phyloP scores from a whole-genome alignment of 2,329 filamentous ascomycete species.

The Lasiodiplodia gonubiensis region DNA sequence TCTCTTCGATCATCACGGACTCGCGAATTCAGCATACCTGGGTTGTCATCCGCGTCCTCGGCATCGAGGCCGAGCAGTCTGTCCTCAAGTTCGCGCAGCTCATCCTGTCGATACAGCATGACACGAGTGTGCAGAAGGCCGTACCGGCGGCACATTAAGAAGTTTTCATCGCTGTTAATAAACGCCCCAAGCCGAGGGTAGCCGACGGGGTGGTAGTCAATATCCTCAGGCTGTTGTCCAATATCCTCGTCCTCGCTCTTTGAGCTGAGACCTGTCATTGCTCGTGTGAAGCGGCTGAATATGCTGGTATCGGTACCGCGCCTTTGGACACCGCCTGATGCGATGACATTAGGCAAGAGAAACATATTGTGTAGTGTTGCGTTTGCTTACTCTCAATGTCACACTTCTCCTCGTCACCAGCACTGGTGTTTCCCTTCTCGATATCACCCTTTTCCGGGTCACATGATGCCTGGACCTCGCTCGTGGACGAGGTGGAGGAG shows the following conservation, averaged over 20 bases:
- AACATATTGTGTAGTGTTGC: no score
- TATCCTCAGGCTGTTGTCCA: neutral
- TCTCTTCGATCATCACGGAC: constrained; percentile 19
- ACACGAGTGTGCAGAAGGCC: constrained; percentile 32
- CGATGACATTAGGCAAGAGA: no score
- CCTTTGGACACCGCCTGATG: neutral
- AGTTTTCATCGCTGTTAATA: constrained; percentile 37
- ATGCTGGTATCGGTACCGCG: constrained; percentile 2
- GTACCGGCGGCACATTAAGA: constrained; percentile 33
- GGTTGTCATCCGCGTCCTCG: constrained; percentile 24
- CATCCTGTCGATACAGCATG: constrained; percentile 31
- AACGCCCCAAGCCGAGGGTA: constrained; percentile 36
- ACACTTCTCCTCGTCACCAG: no score
- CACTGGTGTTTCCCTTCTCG: neutral
- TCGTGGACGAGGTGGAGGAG: neutral
- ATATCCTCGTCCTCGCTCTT: neutral
- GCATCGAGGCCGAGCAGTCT: constrained; percentile 28
- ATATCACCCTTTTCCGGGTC: constrained; percentile 2
- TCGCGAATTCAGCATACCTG: constrained; percentile 24
- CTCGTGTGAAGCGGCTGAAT: neutral
- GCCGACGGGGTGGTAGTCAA: constrained; percentile 28
- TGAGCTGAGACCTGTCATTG: neutral
- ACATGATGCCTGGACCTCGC: neutral
- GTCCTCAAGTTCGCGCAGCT: constrained; percentile 30
- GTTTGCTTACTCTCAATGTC: neutral